Evolutionary conservation across 768 basidiomycete species (phyloP).

Genomic region (Steccherinum ochraceum): DNA sequence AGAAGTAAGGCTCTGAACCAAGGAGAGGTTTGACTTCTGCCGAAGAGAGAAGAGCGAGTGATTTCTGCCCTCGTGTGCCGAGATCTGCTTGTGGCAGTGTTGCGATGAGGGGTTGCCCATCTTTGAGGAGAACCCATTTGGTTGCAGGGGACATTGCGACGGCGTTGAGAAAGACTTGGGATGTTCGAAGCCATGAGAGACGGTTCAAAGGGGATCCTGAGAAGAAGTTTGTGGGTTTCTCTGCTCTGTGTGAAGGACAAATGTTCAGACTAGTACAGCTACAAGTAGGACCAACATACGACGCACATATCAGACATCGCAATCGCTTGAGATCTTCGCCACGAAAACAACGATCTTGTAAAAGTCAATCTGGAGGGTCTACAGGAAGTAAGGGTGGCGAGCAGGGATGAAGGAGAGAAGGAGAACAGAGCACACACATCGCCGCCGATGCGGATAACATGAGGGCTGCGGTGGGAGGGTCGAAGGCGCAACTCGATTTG

Average conservation of each 20-base stretch:
- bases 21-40: conserved; percentile 58
- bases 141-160: conserved; percentile 54
- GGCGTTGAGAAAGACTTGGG: conserved; percentile 69
- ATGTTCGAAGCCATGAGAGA: conserved; percentile 74
- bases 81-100: conserved; percentile 13
- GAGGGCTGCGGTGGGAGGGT: no score
- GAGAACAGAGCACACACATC: no score
- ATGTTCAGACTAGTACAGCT: neutral
- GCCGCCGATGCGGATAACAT: no score
- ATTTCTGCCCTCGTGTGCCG: conserved; percentile 23
- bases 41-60: conserved; percentile 52
- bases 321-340: no score
- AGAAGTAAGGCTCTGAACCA: conserved; percentile 63
- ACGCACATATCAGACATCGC: no score
- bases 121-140: conserved; percentile 74
- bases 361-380: no score
- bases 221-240: conserved; percentile 37
- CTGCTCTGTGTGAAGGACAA: neutral
- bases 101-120: conserved; percentile 59
- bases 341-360: no score
- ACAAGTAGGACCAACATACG: no score
- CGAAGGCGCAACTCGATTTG: no score
- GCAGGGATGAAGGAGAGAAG: no score
- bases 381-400: no score
- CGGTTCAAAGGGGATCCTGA: conserved; percentile 72